Base-by-base conservation (phyloP, 2,329 filamentous ascomycete species). In the Dactylellina leptospora region DNA sequence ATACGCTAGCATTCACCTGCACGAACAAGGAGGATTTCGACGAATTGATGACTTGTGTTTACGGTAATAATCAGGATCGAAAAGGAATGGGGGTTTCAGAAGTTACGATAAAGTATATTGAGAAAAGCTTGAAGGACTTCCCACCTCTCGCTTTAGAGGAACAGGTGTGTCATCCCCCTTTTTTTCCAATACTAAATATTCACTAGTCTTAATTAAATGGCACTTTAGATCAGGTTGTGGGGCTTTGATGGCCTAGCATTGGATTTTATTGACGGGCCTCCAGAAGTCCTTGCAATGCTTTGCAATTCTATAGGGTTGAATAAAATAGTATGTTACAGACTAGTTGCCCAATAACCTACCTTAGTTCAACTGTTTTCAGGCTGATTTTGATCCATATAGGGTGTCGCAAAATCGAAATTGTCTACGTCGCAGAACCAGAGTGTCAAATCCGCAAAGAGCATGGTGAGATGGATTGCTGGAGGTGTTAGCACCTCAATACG, bases 221-320 rank as follows among this genome's bases (percentile, higher is more conserved):
- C n/a, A n/a, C 11, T 13, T 11, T 33, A 66, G 53, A 45, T 66
- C 16, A 45, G 23, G 20, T 36, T 54, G 59, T 70, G 92, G 92
- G 66, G 66, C 0, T 85, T 99, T 53, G 89, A 96, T 74, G 88
- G 89, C 1, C 96, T 90, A 81, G 88, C 92, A 0, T 83, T 90
- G 23, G 90, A 97, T 77, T 91, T 85, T 68, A 78, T 99, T 4
- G 84, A 88, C 30, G 95, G 93, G 0, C 96, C 96, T 0, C 87
- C 89, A 0, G 85, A 90, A 1, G 91, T 99, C 1, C 81, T 97
- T 30, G 89, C 91, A 4, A 95, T 96, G 90, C 85, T 99, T 20
- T 97, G 92, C 79, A 85, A 87, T 10, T 88, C 44, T 18, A 16
- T 58, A 4, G 22, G 5, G 3, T 23, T 71, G 1, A 42, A 71